Base-by-base conservation (phyloP, 192 early-diverging fungal genomes). In the Linnemannia hyalina region DNA sequence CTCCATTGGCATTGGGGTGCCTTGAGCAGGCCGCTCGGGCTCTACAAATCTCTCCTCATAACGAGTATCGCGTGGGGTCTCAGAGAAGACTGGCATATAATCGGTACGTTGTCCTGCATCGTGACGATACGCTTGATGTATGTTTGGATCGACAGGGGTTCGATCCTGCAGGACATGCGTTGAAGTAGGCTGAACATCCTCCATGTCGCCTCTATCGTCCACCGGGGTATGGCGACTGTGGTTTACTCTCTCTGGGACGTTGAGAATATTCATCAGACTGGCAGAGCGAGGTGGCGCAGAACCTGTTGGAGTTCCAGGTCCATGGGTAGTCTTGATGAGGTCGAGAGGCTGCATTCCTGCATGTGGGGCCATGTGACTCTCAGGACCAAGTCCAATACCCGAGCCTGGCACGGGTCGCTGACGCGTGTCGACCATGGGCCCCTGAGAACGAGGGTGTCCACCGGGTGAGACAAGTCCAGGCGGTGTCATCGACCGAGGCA, bases 181-280 rank as follows among this genome's bases (percentile, higher is more conserved):
- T 29, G 60, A 32, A 65, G 60, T 65, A 32, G 60, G 26, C 11
- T 65, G 60, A 26, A 68, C 70, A 60, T 77, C 78, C 29, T 80
- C 57, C 4, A 42, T 76, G 5, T 77, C 70, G 4, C 57, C 35
- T 18, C 47, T 54, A 6, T 80, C 70, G 16, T 65, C 60, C 60
- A 32, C 29, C 29, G 32, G 26, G n/a, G 60, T 26, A 65, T 65
- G 60, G 29, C 60, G 60, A 35, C 38, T 46, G 26, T 72, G 36
- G 52, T 8, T 35, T 13, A 81, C 84, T 42, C 57, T 26, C 26
- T 86, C 84, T 44, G 49, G 49, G 26, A n/a, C 54, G 18, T 86
- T 86, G 26, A 86, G 70, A 49, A 86, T 76, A 26, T 86, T 86
- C 38, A 77, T 78, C n/a, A 86, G 11, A 42, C 83, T 85, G 26